Evolutionary conservation across 352 stramenopile species (phyloP), one percentile per base, ranked within the genome.

Genomic region (Phytophthora nicotianae): DNA sequence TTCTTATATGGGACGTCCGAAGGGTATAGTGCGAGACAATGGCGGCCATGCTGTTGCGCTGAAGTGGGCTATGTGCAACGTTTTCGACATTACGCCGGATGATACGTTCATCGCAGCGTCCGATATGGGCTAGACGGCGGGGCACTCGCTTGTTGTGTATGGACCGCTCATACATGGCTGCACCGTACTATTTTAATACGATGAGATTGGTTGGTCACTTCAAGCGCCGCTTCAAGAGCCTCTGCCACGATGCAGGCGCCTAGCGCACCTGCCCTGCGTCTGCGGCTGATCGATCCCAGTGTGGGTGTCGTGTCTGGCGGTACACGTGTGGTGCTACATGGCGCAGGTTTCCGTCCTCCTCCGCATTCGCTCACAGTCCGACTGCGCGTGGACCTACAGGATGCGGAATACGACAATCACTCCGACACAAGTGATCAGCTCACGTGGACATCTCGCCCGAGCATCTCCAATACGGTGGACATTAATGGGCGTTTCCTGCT

Each of bases 91-190:
- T n/a, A 62, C 76, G 13, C 62, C 63, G 10, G 85, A 87, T 5
- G 89, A 97, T 46, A 89, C 88, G 10, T 97, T 86, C 65, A 96
- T 89, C 75, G 81, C 88, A 4, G 88, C 87, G 2, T 89, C 74
- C 14, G 90, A 96, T 67, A 92, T 96, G 72, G 92, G 93, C 9
- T 98, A 91, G 93, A 83, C 90, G 14, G 86, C 97, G 10, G 90
- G 90, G 7, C 91, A 97, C 71, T 87, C 77, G 1, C 96, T 94
- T 68, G 88, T 89, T 53, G 82, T 97, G 0, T 98, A 98, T 65
- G 93, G 82, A 19, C 91, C 93, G 14, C 69, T 98, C 4, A 51
- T 97, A 0, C 74, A 92, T 51, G 93, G 90, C 23, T 94, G 84
- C 58, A 94, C 86, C 55, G 77, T 83, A 74, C 7, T 55, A 27